These are phyloP conservation scores for Isatis lusitanica DNA, from an alignment of 441 rosid species.

Conservation along the genomic window DNA sequence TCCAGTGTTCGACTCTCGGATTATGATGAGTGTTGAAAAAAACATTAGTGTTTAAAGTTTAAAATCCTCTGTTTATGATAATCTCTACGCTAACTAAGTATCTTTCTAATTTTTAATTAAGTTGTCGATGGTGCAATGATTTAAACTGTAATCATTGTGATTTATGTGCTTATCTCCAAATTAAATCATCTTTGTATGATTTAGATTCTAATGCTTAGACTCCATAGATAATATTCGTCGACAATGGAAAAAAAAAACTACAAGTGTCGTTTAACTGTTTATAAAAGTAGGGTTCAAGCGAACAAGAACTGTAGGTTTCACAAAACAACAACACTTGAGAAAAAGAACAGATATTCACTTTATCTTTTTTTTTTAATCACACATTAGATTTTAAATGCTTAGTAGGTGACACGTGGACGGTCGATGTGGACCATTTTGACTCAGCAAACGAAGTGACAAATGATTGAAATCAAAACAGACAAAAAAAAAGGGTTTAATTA, in stretches of 20 bases:
- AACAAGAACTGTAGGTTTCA: slow-evolving; percentile 33
- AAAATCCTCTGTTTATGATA: not conserved
- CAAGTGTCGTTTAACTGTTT: not conserved
- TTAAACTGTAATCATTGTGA: slow-evolving; percentile 14
- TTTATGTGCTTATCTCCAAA: not conserved
- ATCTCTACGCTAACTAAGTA: not conserved
- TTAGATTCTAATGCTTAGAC: not conserved
- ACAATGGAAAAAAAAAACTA: not conserved
- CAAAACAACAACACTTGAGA: slow-evolving; percentile 10
- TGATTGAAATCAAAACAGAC: slow-evolving; percentile 32
- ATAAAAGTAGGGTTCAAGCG: not conserved
- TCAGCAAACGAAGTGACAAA: slow-evolving; percentile 34
- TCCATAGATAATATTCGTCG: not conserved
- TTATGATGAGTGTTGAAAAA: slow-evolving; percentile 23
- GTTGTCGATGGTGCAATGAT: slow-evolving; percentile 26
- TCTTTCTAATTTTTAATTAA: not conserved
- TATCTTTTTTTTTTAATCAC: not conserved
- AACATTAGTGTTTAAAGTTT: not conserved
- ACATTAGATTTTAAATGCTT: not conserved
- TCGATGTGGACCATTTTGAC: slow-evolving; percentile 10
- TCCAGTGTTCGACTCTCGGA: slow-evolving; percentile 33
- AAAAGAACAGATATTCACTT: slow-evolving; percentile 23
- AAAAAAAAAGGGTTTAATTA: not conserved
- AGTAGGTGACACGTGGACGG: slow-evolving; percentile 22
- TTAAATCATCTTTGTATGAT: slow-evolving; percentile 8